Base-by-base conservation (phyloP, 805 yeast species). In the Candida maris region DNA sequence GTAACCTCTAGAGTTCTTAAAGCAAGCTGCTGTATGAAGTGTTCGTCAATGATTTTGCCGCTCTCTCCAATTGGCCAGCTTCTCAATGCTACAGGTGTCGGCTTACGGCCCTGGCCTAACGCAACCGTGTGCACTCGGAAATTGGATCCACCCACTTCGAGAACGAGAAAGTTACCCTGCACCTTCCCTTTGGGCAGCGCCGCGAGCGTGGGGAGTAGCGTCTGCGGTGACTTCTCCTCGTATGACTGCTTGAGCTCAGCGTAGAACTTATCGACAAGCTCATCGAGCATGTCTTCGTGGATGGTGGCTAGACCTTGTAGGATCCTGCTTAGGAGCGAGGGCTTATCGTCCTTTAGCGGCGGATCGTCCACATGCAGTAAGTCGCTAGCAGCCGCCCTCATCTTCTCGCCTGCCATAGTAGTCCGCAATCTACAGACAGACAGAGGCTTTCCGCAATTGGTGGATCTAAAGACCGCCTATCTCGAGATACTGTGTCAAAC, bases 61-160 rank as follows among this genome's bases (percentile, higher is more conserved):
- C 18, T 13, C 10, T 18, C 21, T 26, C 8, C 16, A 28, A 28
- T 15, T 6, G 8, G 9, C 21, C 31, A 28, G 9, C n/a, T 16
- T 21, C 14, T 28, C 12, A 8, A 6, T 7, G 7, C 12, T 16
- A 10, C 10, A 9, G 20, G 13, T 13, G 8, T 12, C 9, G 32
- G 30, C n/a, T 37, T 24, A 10, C 31, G 21, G 8, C 23, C 33
- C 4, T 27, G 26, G 3, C 28, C 5, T 7, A 53, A 30, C 5
- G 39, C 42, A 10, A 56, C 36, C 5, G 54, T 22, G 2, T 50
- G 53, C 4, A 68, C 56, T 24, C 79, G 56, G 14, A 75, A 52
- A 1, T 79, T 74, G 1, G 75, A 68, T 3, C 81, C 81, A 6
- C 81, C 81, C 32, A 75, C 54, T 43, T 75, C 81, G 10, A 75